Evolutionary conservation across 2,329 filamentous ascomycete species (phyloP).

Genomic region (Ophiocordyceps sinensis): DNA sequence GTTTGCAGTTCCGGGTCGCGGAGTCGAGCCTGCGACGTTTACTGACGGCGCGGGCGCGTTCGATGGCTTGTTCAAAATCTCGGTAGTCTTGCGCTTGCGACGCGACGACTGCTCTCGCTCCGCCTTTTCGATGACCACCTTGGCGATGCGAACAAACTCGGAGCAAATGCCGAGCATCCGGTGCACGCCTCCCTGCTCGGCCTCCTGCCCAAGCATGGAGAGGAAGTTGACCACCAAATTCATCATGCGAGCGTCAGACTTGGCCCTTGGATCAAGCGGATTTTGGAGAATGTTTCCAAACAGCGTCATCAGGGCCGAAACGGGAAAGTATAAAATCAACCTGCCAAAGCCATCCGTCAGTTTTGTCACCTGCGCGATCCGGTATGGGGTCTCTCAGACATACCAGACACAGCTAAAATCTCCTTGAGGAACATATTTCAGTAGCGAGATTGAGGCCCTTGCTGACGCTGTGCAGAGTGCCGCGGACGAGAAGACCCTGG

Average conservation of each 20-base stretch:
- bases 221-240: slow-evolving; percentile 85
- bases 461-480: slow-evolving; percentile 87
- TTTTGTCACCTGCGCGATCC: background rate
- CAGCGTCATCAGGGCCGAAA: slow-evolving; percentile 84
- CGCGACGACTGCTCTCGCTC: slow-evolving; percentile 71
- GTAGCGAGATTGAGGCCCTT: slow-evolving; percentile 77
- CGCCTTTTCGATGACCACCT: slow-evolving; percentile 77
- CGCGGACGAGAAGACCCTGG: slow-evolving; percentile 85
- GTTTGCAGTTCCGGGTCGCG: slow-evolving; percentile 1
- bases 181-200: slow-evolving; percentile 78
- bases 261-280: slow-evolving; percentile 73
- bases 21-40: slow-evolving; percentile 1
- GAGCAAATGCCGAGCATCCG: slow-evolving; percentile 88
- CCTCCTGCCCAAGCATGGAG: slow-evolving; percentile 75
- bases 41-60: background rate
- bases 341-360: slow-evolving; percentile 17
- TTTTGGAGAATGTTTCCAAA: slow-evolving; percentile 97
- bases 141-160: slow-evolving; percentile 93
- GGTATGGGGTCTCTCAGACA: slow-evolving; percentile 17
- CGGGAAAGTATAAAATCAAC: slow-evolving; percentile 93
- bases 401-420: slow-evolving; percentile 94
- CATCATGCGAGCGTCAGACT: slow-evolving; percentile 84
- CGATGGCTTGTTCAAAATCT: slow-evolving; percentile 14
- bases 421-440: slow-evolving; percentile 92
- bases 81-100: slow-evolving; percentile 70